Conservation (phyloP, 352 stramenopile genomes). For the Globisporangium emineosum region DNA sequence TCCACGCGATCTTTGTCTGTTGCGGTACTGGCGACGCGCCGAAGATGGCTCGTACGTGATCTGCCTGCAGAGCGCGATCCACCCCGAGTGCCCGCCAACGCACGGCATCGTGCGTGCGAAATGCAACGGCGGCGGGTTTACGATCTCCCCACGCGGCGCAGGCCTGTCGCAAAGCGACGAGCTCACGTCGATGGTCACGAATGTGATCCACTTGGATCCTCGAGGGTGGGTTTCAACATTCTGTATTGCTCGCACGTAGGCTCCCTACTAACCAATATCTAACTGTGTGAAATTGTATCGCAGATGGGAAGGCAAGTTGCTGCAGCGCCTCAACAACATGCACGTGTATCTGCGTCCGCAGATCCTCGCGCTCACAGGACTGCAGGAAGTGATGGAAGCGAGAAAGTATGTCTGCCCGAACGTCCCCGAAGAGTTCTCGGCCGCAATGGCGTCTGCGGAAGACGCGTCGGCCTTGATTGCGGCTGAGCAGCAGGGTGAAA, state of each 20-base stretch:
- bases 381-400: constrained; percentile 73
- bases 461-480: constrained; percentile 1
- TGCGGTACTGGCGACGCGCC: constrained; percentile 69
- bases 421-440: constrained; percentile 56
- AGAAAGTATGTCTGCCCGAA: constrained; percentile 75
- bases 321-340: constrained; percentile 57
- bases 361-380: constrained; percentile 48
- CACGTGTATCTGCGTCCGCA: constrained; percentile 59
- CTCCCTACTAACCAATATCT: too few relatives aligned
- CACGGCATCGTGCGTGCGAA: constrained; percentile 57
- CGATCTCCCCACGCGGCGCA: constrained; percentile 44
- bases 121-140: constrained; percentile 60
- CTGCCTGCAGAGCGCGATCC: constrained; percentile 70
- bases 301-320: constrained; percentile 57
- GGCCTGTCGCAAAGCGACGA: constrained; percentile 29
- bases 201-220: constrained; percentile 69
- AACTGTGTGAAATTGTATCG: too few relatives aligned
- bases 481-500: neutral
- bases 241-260: too few relatives aligned
- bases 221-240: constrained; percentile 22
- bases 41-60: constrained; percentile 77
- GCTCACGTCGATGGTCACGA: constrained; percentile 63
- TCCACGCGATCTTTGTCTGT: constrained; percentile 61
- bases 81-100: constrained; percentile 67
- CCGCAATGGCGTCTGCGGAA: constrained; percentile 31